Evolutionary conservation across 345 rosid genomes (phyloP).

Genomic region (Salix udensis): DNA sequence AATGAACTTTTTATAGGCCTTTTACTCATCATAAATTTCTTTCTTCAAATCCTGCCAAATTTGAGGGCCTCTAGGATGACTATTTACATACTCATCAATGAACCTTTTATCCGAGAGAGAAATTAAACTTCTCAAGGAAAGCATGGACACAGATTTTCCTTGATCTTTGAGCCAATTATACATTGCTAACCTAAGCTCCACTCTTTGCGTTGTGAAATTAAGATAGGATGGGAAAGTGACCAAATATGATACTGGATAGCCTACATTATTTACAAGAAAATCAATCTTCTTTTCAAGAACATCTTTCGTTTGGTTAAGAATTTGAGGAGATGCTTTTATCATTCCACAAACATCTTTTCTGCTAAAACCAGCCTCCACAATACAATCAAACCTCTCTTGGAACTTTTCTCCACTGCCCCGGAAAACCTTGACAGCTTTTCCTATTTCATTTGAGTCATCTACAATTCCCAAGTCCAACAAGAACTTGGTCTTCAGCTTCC

Average conservation of each 20-base stretch:
- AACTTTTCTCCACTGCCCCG: conserved; percentile 62
- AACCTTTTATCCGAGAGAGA: conserved; percentile 40
- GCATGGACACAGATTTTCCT: conserved; percentile 27
- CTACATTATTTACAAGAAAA: conserved; percentile 44
- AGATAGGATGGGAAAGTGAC: conserved; percentile 53
- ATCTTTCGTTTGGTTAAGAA: conserved; percentile 50
- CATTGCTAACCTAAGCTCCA: conserved; percentile 56
- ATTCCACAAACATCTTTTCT: conserved; percentile 19
- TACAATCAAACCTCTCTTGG: conserved; percentile 70
- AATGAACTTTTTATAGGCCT: too few species aligned
- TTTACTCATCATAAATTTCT: conserved; percentile 19
- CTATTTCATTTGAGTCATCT: conserved; percentile 38
- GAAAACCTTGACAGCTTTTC: conserved; percentile 42
- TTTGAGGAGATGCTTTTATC: conserved; percentile 55
- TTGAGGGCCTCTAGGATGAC: conserved; percentile 55
- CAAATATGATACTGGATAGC: conserved; percentile 49
- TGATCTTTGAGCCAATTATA: conserved; percentile 62
- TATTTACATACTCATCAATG: conserved; percentile 34
- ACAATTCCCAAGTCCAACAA: conserved; percentile 49
- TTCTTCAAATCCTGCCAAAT: conserved; percentile 60
- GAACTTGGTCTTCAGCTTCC: conserved; percentile 49
- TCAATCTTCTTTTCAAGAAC: conserved; percentile 42
- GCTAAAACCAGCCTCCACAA: conserved; percentile 49
- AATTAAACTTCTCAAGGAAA: conserved; percentile 46
- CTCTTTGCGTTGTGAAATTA: conserved; percentile 39